A percentile compares a stretch with the other conserved stretches of the same genome.
Evolutionary conservation across 345 rosid species (phyloP).

Genomic region (Gossypium rotundifolium): DNA sequence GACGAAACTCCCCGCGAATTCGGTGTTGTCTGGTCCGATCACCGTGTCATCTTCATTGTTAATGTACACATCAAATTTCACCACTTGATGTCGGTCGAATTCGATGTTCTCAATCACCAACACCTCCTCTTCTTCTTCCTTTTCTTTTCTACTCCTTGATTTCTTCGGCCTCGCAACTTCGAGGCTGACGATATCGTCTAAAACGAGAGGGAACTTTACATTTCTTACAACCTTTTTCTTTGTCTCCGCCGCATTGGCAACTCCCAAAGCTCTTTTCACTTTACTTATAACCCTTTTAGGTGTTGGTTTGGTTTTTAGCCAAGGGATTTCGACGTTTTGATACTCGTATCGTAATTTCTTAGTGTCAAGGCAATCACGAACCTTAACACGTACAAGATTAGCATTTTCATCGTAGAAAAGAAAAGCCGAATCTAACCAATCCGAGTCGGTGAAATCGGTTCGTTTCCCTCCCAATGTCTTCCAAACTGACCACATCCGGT

Average conservation of each 20-base stretch:
- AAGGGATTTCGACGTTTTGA: slow-evolving; percentile 47
- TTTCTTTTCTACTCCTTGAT: slow-evolving; percentile 40
- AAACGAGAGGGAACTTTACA: slow-evolving; percentile 27
- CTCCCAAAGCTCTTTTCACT: background rate
- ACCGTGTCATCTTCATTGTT: slow-evolving; percentile 36
- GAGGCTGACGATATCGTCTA: slow-evolving; percentile 25
- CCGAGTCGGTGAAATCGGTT: slow-evolving; percentile 36
- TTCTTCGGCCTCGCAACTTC: slow-evolving; percentile 42
- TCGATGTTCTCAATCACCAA: slow-evolving; percentile 38
- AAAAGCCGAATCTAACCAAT: slow-evolving; percentile 50
- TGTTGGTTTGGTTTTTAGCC: slow-evolving; percentile 44
- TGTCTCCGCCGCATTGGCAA: slow-evolving; percentile 31
- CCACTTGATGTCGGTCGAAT: slow-evolving; percentile 25
- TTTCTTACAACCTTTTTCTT: background rate
- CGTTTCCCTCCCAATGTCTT: slow-evolving; percentile 45
- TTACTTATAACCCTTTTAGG: slow-evolving; percentile 28
- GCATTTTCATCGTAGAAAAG: slow-evolving; percentile 61
- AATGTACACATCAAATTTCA: slow-evolving; percentile 52
- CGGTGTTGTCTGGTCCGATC: slow-evolving; percentile 31
- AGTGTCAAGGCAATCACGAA: slow-evolving; percentile 41
- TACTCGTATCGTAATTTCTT: slow-evolving; percentile 34
- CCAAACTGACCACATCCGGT: slow-evolving; percentile 61
- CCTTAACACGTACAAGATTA: slow-evolving; percentile 45
- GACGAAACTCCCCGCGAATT: slow-evolving; percentile 58
- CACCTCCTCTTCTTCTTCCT: slow-evolving; percentile 53